Percentiles rank a stretch among this genome's conserved stretches.
These are phyloP conservation scores for Psidium guajava DNA, from an alignment of 345 rosid species.

Conservation along the genomic window DNA sequence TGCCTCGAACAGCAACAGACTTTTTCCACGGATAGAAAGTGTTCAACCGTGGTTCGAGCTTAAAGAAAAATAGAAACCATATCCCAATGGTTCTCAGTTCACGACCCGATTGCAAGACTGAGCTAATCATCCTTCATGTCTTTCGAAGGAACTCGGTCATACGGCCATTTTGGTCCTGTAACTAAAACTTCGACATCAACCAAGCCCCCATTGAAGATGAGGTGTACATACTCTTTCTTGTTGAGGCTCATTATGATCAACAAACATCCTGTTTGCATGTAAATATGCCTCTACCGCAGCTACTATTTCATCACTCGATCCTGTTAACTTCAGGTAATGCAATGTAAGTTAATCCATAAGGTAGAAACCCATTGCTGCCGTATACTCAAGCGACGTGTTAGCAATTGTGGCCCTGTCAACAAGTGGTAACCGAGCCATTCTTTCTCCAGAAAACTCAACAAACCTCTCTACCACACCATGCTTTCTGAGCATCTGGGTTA, in stretches of 20 bases:
- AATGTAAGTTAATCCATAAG: constrained; percentile 86
- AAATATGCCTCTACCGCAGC: constrained; percentile 66
- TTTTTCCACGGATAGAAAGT: no score
- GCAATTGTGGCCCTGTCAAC: constrained; percentile 92
- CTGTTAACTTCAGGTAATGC: constrained; percentile 78
- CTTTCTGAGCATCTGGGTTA: constrained; percentile 77
- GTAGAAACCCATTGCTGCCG: constrained; percentile 96
- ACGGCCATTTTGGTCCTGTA: no score
- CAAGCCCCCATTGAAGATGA: no score
- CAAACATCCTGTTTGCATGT: constrained; percentile 81
- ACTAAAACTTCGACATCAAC: no score
- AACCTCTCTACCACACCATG: constrained; percentile 94
- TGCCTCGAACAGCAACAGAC: no score
- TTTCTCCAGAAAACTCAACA: constrained; percentile 82
- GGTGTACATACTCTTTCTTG: no score
- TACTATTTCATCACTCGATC: constrained; percentile 86
- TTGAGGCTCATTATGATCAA: constrained; percentile 79
- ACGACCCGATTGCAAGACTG: no score
- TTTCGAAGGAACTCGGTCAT: no score
- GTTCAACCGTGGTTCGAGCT: no score
- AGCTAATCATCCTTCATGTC: no score
- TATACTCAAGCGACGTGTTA: constrained; percentile 94
- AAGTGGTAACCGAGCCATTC: constrained; percentile 69
- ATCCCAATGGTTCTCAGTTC: no score
- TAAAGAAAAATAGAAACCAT: no score